Conservation (phyloP, 2,329 filamentous ascomycete species). For the Neopestalotiopsis sp. region DNA sequence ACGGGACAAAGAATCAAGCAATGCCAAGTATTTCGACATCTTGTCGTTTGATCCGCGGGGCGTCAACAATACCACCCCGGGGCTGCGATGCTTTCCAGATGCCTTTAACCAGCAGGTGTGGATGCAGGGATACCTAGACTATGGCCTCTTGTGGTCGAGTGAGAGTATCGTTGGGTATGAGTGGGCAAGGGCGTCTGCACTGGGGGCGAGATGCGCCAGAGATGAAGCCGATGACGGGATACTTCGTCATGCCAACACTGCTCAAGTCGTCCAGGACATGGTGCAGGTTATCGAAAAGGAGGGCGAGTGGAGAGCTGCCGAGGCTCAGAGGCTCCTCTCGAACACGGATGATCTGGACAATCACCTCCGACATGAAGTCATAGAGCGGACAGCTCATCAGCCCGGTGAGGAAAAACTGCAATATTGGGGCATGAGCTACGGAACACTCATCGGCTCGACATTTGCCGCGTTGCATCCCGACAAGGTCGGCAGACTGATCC, state of each 20-base stretch:
- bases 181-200: conserved; percentile 9
- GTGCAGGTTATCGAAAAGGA: conserved; percentile 51
- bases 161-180: not conserved
- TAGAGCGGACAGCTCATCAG: conserved; percentile 23
- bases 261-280: conserved; percentile 54
- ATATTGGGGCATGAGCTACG: conserved; percentile 31
- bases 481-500: conserved; percentile 31
- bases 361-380: not conserved
- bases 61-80: conserved; percentile 46
- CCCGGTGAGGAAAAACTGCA: conserved; percentile 28
- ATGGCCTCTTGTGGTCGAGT: conserved; percentile 19
- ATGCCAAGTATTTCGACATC: conserved; percentile 41
- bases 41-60: conserved; percentile 51
- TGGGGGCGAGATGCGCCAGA: conserved; percentile 11
- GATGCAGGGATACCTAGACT: conserved; percentile 8
- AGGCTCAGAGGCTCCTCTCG: conserved; percentile 25
- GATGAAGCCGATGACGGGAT: conserved; percentile 20
- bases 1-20: too few species aligned
- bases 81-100: conserved; percentile 45
- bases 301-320: conserved; percentile 39
- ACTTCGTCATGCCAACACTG: conserved; percentile 47
- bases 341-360: not conserved
- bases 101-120: conserved; percentile 8
- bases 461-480: conserved; percentile 35
- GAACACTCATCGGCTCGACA: conserved; percentile 33